Evolutionary conservation across 306 rosid genomes (phyloP).

Genomic region (Rubus idaeus): DNA sequence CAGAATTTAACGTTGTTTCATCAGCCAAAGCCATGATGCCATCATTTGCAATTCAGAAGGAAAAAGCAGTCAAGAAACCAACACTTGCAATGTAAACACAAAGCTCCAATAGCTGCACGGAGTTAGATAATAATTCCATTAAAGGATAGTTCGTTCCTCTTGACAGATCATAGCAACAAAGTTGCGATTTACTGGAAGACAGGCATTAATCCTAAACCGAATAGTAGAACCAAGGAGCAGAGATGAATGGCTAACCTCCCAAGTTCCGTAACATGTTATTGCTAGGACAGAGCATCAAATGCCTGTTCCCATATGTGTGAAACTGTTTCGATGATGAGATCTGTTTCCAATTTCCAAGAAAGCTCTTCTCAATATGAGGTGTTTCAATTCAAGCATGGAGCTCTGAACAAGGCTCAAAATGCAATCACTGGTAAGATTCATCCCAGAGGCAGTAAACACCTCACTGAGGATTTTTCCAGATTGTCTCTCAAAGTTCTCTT

Average conservation of each 20-base stretch:
- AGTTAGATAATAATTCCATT: not conserved
- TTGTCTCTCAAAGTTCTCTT: not conserved
- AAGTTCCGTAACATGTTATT: not conserved
- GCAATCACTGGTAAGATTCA: conserved; percentile 7
- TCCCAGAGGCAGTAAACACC: not conserved
- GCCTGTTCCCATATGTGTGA: conserved; percentile 5
- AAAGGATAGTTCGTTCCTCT: conserved; percentile 12
- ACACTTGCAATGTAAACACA: not conserved
- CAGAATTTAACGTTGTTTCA: not conserved
- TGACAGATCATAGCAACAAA: conserved; percentile 4
- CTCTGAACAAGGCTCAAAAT: not conserved
- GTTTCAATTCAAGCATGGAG: conserved; percentile 7
- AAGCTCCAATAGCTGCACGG: not conserved
- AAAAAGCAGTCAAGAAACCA: not conserved
- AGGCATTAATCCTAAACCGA: not conserved
- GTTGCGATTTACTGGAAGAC: not conserved
- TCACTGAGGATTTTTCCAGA: not conserved
- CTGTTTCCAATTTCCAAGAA: not conserved
- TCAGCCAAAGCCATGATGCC: not conserved
- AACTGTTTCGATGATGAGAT: conserved; percentile 8
- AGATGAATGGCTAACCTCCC: not conserved
- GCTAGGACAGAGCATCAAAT: not conserved
- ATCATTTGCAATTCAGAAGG: conserved; percentile 8
- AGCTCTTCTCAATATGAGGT: conserved; percentile 10
- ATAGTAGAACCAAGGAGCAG: conserved; percentile 1